Evolutionary conservation across 495 filamentous ascomycete genomes (phyloP), one percentile per base, ranked within the genome.

Genomic region (Glarea lozoyensis): DNA sequence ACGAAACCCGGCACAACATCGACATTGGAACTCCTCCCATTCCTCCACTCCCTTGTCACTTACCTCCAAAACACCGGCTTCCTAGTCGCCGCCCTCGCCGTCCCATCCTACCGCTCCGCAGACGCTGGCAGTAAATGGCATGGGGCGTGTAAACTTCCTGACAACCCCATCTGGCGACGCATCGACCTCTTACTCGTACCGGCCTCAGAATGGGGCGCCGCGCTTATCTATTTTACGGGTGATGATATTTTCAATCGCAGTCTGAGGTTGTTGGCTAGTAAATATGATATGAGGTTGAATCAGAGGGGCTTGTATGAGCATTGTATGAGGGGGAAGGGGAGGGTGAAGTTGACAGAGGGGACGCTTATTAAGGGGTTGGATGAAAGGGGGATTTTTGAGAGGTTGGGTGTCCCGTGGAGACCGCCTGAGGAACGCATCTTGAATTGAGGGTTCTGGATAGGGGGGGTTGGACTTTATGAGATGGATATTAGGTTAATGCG

Each of bases 191-290:
- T 98, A 0, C 72, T 94, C 12, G 92, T 95, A 10, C 88, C 88
- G 0, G 76, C 79, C 47, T 68, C 72, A 0, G 80, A 95, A 62
- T 67, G 89, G 30, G 92, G 92, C 2, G 92, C 92, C 1, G 89
- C 92, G 1, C 57, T 96, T 54, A 74, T 98, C 39, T 98, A 98
- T 55, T 98, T 96, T 52, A 96, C 92, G 0, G 92, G 92, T 1
- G 93, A 94, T 53, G 89, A 95, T 55, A 88, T 96, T 37, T 98
- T 98, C 66, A 98, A 98, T 54, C 70, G 90, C 21, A 92, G 85
- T 43, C 75, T 96, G 61, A 62, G 92, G 49, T 61, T 96, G 10
- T 65, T 96, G 36, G 86, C 88, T 18, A 79, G 79, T 22, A 89
- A 77, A 67, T 92, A 87, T 58, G 78, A 79, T 0, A 89, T 94